Evolutionary conservation across 371 early-diverging fungal species (phyloP).

Genomic region (Mortierella sp.): DNA sequence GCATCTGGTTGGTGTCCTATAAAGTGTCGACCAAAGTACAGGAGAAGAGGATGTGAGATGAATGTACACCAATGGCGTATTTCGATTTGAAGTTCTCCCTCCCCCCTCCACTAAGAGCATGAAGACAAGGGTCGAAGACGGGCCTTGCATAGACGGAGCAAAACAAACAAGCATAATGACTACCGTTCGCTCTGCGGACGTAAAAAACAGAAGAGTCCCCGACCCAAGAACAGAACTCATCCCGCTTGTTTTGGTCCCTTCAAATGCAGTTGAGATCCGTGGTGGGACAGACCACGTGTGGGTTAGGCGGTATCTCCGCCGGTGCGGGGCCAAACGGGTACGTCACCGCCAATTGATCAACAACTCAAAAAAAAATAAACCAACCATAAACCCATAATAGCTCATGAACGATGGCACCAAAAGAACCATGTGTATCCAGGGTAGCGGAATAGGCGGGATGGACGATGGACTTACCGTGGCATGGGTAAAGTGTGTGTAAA

Average conservation of each 20-base stretch:
- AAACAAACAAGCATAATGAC: too few species aligned
- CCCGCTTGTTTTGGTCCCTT: too few species aligned
- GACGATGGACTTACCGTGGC: conserved; percentile 60
- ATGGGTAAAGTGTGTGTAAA: conserved; percentile 69
- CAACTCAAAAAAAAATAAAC: conserved; percentile 1
- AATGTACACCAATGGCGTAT: not conserved
- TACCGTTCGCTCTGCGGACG: too few species aligned
- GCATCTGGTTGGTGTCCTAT: conserved; percentile 61
- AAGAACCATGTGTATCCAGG: too few species aligned
- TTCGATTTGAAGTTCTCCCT: not conserved
- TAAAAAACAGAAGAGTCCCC: too few species aligned
- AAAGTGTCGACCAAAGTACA: not conserved
- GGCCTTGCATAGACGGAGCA: too few species aligned
- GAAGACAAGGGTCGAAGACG: too few species aligned
- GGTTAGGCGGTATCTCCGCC: not conserved
- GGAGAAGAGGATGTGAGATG: not conserved
- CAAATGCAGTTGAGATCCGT: too few species aligned
- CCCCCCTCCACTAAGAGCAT: too few species aligned
- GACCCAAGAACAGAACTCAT: not conserved
- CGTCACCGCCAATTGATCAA: not conserved
- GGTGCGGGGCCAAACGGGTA: not conserved
- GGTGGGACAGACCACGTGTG: conserved; percentile 8
- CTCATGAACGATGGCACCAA: too few species aligned
- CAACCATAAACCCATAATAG: not conserved
- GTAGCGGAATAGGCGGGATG: too few species aligned